These are phyloP conservation scores for Amanita muscaria DNA, from an alignment of 768 basidiomycete species.

Conservation along the genomic window DNA sequence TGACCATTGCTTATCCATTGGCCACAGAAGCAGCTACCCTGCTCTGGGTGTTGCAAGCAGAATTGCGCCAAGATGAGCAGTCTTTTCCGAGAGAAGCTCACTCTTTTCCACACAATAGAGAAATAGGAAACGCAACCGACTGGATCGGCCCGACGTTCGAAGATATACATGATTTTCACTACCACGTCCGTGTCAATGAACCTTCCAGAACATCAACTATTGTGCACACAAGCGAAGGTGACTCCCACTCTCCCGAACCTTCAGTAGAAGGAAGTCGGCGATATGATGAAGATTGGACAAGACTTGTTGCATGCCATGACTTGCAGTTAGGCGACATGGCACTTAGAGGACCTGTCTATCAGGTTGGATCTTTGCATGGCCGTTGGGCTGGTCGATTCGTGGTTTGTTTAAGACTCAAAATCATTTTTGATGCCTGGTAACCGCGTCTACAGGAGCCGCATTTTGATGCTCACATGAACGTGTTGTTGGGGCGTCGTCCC, in stretches of 20 bases:
- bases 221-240: not conserved
- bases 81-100: conserved; percentile 16
- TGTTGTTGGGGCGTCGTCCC: conserved; percentile 16
- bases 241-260: conserved; percentile 9
- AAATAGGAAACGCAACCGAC: conserved; percentile 17
- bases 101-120: conserved; percentile 27
- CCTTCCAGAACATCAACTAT: not conserved
- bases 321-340: conserved; percentile 26
- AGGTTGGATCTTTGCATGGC: conserved; percentile 35
- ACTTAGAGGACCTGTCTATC: conserved; percentile 32
- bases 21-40: conserved; percentile 32
- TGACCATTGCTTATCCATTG: conserved; percentile 32
- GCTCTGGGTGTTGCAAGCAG: conserved; percentile 26
- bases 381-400: conserved; percentile 39
- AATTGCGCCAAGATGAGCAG: conserved; percentile 24
- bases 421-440: not conserved
- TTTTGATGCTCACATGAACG: conserved; percentile 15
- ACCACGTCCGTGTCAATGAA: conserved; percentile 21
- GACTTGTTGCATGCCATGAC: conserved; percentile 34
- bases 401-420: conserved; percentile 22
- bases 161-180: conserved; percentile 32
- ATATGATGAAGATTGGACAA: conserved; percentile 42
- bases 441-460: conserved; percentile 12
- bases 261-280: conserved; percentile 18
- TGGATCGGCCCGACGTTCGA: conserved; percentile 26